phyloP scores from a whole-genome alignment of 2,329 filamentous ascomycete species.

The Fusarium kyushuense region DNA sequence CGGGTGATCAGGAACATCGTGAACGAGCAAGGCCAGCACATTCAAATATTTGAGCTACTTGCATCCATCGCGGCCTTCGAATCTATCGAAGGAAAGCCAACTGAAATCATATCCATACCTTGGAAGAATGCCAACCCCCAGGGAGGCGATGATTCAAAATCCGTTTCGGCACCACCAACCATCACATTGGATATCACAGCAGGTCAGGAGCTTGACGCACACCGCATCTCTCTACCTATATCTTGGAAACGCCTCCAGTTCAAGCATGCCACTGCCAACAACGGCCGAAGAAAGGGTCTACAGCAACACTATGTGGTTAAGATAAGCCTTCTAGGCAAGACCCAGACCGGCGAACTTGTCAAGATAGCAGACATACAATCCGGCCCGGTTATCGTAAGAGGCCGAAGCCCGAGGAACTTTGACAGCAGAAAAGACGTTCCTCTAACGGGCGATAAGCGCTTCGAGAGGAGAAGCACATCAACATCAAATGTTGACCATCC shows the following conservation, averaged over 20 bases:
- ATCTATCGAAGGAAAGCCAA: conserved; percentile 89
- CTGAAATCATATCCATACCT: conserved; percentile 95
- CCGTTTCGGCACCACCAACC: conserved; percentile 64
- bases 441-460: conserved; percentile 68
- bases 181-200: conserved; percentile 66
- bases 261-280: conserved; percentile 95
- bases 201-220: conserved; percentile 79
- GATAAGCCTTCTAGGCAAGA: conserved; percentile 83
- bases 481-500: conserved; percentile 50
- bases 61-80: conserved; percentile 88
- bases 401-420: conserved; percentile 92
- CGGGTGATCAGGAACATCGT: conserved; percentile 75
- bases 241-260: conserved; percentile 97
- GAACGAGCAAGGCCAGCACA: conserved; percentile 80
- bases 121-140: conserved; percentile 84
- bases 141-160: conserved; percentile 63
- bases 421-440: conserved; percentile 89
- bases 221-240: conserved; percentile 83
- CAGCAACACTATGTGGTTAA: conserved; percentile 96
- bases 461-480: conserved; percentile 59
- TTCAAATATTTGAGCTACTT: conserved; percentile 81
- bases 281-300: conserved; percentile 90
- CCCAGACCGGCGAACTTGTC: conserved; percentile 74
- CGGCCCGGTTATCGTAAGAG: conserved; percentile 93
- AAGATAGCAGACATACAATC: conserved; percentile 88